phyloP scores from a whole-genome alignment of 1,284 basidiomycete genomes.

The Pholiota adiposa region DNA sequence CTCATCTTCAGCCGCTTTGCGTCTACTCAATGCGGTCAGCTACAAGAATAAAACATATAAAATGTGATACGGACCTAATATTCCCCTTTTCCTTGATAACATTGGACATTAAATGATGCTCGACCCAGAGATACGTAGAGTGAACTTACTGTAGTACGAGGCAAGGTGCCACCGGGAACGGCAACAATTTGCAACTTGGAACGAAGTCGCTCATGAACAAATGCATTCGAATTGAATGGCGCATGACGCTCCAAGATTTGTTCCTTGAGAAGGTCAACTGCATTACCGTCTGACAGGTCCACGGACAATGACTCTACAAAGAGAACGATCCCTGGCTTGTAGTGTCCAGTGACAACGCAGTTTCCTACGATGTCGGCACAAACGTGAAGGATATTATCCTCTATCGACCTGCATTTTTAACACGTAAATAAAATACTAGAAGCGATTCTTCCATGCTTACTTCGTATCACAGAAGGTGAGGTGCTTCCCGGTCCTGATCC shows the following conservation, averaged over 20 bases:
- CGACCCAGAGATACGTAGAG: neutral
- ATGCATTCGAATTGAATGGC: conserved; percentile 3
- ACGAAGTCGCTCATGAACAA: conserved; percentile 12
- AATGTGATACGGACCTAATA: no score
- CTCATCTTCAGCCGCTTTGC: conserved; percentile 8
- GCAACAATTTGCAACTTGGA: conserved; percentile 8
- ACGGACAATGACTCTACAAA: conserved; percentile 8
- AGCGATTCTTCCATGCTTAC: conserved; percentile 25
- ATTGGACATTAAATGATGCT: neutral
- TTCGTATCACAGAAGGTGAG: conserved; percentile 58
- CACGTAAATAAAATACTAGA: neutral
- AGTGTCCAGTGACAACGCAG: conserved; percentile 19
- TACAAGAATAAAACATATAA: no score
- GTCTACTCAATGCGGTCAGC: neutral
- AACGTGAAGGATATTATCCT: conserved; percentile 13
- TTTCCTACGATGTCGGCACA: conserved; percentile 15
- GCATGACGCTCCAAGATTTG: conserved; percentile 4
- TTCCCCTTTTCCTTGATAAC: no score
- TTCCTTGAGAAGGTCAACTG: conserved; percentile 2
- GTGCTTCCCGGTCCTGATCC: conserved; percentile 64
- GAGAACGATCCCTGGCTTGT: conserved; percentile 10
- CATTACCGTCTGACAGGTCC: neutral
- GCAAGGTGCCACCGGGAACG: conserved; percentile 7
- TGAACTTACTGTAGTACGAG: conserved; percentile 11
- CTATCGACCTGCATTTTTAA: conserved; percentile 15